Evolutionary conservation across 345 rosid species (phyloP), one percentile per base, ranked within the genome.

Genomic region (Murraya paniculata): DNA sequence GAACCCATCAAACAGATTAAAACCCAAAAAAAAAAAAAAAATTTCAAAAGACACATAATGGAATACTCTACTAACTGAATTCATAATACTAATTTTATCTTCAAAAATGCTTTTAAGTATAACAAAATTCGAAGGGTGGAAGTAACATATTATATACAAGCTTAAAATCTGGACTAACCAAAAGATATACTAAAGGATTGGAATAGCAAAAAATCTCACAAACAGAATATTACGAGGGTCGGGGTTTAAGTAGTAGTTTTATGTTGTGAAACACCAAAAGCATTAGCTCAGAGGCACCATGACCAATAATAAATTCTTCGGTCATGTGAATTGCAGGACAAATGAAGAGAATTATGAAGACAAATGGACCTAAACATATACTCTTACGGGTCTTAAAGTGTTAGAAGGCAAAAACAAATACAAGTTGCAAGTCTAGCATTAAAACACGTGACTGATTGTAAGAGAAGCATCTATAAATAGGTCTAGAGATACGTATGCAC

Each of bases 1-100:
- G 78, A 75, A 77, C 67, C 81, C 86, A 68, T 58, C 36, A 58
- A 78, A 55, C 68, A 38, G 7, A 53, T 67, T 21, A 78, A 79
- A 33, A 80, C 53, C 50, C n/a, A n/a, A n/a, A n/a, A n/a, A n/a
- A 85, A 22, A 66, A 72, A 57, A 55, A 41, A 82, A 72, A 13
- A 39, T 56, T 25, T 45, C 82, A 56, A 22, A 71, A 41, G 38
- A 78, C 50, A 57, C 27, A 27, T 31, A 74, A 19, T 5, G 64
- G 24, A 35, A 62, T 58, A 36, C 66, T 19, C n/a, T 53, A 56
- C 53, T 38, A 77, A 74, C 55, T 36, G 35, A 71, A 41, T 14
- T 45, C 64, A 14, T 41, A 22, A 13, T 61, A 74, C 38, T 60
- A 41, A 24, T 25, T 27, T 59, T 1, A 36, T 35, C 50, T 58